Percentiles rank a stretch among this genome's conserved stretches.
Evolutionary conservation across 345 rosid species (phyloP).

Genomic region (Eucalyptus microcorys): DNA sequence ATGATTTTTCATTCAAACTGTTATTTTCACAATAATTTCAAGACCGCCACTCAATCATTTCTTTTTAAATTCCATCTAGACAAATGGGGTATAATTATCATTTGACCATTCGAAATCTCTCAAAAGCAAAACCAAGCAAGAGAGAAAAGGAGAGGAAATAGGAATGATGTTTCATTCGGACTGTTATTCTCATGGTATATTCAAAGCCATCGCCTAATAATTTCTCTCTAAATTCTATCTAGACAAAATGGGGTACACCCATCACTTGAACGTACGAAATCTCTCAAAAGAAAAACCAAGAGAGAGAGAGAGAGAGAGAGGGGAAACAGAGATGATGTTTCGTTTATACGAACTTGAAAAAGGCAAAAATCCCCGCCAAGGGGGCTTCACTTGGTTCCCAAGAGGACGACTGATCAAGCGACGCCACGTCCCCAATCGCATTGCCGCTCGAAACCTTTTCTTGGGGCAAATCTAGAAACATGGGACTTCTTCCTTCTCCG

Average conservation of each 20-base stretch:
- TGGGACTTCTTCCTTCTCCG: background rate
- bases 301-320: background rate
- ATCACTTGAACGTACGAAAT: background rate
- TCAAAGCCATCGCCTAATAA: fast-evolving
- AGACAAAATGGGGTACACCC: background rate
- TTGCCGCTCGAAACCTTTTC: background rate
- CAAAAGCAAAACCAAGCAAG: background rate
- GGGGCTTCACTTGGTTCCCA: background rate
- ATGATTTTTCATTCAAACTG: background rate
- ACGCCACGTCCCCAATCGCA: background rate
- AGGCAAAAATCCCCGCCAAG: background rate
- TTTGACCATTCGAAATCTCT: background rate
- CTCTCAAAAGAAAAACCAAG: background rate
- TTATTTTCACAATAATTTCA: fast-evolving
- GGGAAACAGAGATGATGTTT: background rate
- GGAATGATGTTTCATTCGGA: background rate
- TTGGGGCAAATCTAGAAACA: background rate
- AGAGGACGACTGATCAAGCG: background rate
- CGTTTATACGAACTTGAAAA: background rate
- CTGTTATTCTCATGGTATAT: fast-evolving
- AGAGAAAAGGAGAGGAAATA: background rate
- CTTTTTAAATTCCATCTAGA: background rate
- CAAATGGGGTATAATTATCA: background rate
- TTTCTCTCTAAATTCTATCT: background rate
- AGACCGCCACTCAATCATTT: too few relatives aligned